Conservation (phyloP, 805 yeast species). For the Cyberlindnera mississippiensis region DNA sequence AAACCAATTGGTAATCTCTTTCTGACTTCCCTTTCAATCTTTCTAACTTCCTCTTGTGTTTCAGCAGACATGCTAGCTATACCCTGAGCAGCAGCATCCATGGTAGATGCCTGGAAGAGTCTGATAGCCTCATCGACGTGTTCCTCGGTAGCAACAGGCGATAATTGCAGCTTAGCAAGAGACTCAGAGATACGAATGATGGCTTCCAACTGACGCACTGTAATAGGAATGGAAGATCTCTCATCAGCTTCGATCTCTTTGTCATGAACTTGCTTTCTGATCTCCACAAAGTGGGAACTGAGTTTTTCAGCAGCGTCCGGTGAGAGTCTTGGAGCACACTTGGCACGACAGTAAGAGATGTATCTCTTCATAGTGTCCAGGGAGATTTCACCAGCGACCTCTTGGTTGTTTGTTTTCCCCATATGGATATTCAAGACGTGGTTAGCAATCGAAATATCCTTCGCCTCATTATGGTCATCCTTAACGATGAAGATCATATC, state of each 20-base stretch:
- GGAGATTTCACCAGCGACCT: conserved; percentile 72
- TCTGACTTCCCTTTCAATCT: conserved; percentile 79
- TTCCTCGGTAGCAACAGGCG: conserved; percentile 78
- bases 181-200: conserved; percentile 94
- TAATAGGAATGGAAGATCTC: conserved; percentile 93
- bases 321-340: conserved; percentile 90
- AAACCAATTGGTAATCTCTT: conserved; percentile 94
- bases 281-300: conserved; percentile 88
- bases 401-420: conserved; percentile 59
- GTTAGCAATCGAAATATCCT: conserved; percentile 87
- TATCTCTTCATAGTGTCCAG: conserved; percentile 88
- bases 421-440: conserved; percentile 96
- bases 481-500: conserved; percentile 98
- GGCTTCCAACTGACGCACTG: conserved; percentile 96
- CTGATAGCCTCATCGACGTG: conserved; percentile 97
- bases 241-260: conserved; percentile 80
- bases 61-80: conserved; percentile 50
- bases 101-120: conserved; percentile 91
- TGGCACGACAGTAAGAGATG: conserved; percentile 82
- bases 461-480: conserved; percentile 83
- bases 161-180: conserved; percentile 77
- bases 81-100: conserved; percentile 77
- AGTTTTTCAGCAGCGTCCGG: conserved; percentile 87
- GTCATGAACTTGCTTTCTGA: conserved; percentile 76
- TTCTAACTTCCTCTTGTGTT: conserved; percentile 64